Percentiles rank a stretch among this genome's conserved stretches.
Conservation (phyloP, 1,284 basidiomycete species). For the Naganishia albida region DNA sequence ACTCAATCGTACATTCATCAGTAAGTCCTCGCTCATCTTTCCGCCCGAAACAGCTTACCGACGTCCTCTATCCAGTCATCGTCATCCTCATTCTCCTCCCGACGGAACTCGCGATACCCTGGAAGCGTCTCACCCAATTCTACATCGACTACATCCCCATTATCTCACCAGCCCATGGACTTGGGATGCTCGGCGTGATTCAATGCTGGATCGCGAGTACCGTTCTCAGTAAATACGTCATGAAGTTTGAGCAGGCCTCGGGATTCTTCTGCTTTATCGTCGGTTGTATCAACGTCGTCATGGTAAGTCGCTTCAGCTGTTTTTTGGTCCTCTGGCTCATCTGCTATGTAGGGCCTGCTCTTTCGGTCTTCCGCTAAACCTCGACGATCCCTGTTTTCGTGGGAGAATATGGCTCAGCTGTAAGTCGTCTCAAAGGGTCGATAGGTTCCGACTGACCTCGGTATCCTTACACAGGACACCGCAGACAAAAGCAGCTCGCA, state of each 20-base stretch:
- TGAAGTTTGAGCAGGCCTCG: constrained; percentile 75
- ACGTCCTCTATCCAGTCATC: constrained; percentile 55
- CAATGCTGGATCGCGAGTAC: constrained; percentile 76
- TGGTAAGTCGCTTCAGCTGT: constrained; percentile 54
- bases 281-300: constrained; percentile 76
- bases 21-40: constrained; percentile 41
- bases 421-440: constrained; percentile 36
- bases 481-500: constrained; percentile 45
- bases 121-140: constrained; percentile 53
- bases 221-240: constrained; percentile 76
- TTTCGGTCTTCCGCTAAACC: constrained; percentile 46
- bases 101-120: constrained; percentile 63
- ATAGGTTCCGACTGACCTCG: not conserved
- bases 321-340: not conserved
- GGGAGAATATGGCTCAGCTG: constrained; percentile 51
- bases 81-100: constrained; percentile 68
- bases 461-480: constrained; percentile 40
- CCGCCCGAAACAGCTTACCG: not conserved
- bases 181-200: constrained; percentile 80
- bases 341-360: constrained; percentile 43
- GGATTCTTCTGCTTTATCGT: constrained; percentile 83
- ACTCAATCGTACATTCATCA: constrained; percentile 75
- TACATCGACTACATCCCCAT: constrained; percentile 82
- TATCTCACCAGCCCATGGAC: constrained; percentile 73
- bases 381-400: constrained; percentile 50